Evolutionary conservation across 805 yeast species (phyloP).

Genomic region (Spathaspora passalidarum): DNA sequence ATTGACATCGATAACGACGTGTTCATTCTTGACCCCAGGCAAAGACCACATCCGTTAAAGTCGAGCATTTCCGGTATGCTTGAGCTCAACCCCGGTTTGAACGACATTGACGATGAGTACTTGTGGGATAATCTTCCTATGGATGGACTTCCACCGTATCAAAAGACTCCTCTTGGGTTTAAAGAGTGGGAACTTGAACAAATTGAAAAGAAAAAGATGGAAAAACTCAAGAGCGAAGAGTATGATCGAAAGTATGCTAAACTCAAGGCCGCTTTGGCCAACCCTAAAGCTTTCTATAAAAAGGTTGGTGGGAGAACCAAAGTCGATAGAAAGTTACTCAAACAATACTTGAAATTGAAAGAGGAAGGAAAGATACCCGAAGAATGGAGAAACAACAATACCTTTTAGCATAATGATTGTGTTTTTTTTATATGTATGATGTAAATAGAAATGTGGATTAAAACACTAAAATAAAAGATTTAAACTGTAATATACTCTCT

Average conservation of each 20-base stretch:
- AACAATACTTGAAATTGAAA: constrained; percentile 28
- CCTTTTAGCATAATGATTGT: not conserved
- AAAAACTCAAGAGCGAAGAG: constrained; percentile 2
- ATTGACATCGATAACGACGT: not conserved
- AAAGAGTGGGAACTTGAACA: constrained; percentile 33
- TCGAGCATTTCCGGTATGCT: constrained; percentile 39
- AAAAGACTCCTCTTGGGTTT: constrained; percentile 25
- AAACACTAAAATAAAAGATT: not conserved
- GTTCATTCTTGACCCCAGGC: not conserved
- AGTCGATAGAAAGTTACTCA: constrained; percentile 33
- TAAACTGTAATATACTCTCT: not conserved
- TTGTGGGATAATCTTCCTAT: constrained; percentile 39
- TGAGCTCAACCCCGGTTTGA: constrained; percentile 30
- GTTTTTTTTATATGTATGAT: not conserved
- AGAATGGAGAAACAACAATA: constrained; percentile 14
- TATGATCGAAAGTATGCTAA: constrained; percentile 15
- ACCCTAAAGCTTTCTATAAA: constrained; percentile 22
- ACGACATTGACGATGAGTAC: constrained; percentile 36
- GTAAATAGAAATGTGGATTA: not conserved
- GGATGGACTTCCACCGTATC: constrained; percentile 36
- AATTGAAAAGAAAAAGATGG: constrained; percentile 15
- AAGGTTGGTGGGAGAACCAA: constrained; percentile 24
- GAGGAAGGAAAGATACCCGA: constrained; percentile 17
- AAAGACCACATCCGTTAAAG: constrained; percentile 29
- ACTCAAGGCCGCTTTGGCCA: constrained; percentile 21